These are phyloP conservation scores for Candida stauntonica DNA, from an alignment of 805 yeast species.

Conservation along the genomic window DNA sequence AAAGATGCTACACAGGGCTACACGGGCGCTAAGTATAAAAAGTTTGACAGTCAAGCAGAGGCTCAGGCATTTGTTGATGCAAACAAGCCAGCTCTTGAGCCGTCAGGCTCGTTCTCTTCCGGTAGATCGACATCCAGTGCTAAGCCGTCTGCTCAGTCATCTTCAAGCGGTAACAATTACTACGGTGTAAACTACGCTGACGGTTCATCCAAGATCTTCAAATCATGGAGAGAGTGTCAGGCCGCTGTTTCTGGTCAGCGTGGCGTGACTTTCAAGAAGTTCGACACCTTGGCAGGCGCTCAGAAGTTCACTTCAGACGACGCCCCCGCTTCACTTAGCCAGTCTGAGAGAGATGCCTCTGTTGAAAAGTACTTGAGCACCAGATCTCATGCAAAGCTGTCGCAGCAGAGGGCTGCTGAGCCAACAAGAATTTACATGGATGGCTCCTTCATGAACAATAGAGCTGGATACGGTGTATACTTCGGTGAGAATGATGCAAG, in stretches of 20 bases:
- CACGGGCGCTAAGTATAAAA: conserved; percentile 32
- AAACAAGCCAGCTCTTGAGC: not conserved
- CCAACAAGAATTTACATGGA: conserved; percentile 54
- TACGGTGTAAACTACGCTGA: conserved; percentile 32
- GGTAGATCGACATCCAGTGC: no score
- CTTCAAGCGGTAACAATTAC: conserved; percentile 13
- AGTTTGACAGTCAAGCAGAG: conserved; percentile 38
- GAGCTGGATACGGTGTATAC: conserved; percentile 74
- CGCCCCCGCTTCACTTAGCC: no score
- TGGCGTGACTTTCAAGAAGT: conserved; percentile 42
- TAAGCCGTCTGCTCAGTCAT: not conserved
- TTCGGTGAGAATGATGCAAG: conserved; percentile 53
- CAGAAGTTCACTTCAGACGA: conserved; percentile 8
- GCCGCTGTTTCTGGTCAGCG: conserved; percentile 27
- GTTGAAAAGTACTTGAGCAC: no score
- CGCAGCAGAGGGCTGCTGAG: no score
- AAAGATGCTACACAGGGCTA: conserved; percentile 46
- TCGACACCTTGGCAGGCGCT: conserved; percentile 24
- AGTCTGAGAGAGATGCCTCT: no score
- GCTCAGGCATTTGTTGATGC: conserved; percentile 42
- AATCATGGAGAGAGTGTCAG: conserved; percentile 32
- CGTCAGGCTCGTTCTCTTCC: no score
- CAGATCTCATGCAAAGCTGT: not conserved
- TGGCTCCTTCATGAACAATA: conserved; percentile 64
- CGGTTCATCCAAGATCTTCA: conserved; percentile 26